Evolutionary conservation across 495 filamentous ascomycete species (phyloP).

Genomic region (Neurospora sp.): DNA sequence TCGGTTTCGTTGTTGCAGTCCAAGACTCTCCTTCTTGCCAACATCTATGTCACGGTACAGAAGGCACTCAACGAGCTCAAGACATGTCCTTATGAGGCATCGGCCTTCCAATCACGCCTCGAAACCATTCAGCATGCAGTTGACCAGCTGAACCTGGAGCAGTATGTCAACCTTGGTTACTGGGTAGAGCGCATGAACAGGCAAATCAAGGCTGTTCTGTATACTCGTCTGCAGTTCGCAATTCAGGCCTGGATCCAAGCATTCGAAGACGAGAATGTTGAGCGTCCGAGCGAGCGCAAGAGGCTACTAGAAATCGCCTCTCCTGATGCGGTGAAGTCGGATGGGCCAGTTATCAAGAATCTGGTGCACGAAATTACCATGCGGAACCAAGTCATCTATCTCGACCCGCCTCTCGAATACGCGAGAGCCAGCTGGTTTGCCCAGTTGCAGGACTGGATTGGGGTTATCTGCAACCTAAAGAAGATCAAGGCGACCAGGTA

Average conservation of each 20-base stretch:
- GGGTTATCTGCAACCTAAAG: slow-evolving; percentile 79
- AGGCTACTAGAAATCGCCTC: slow-evolving; percentile 26
- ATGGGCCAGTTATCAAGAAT: slow-evolving; percentile 50
- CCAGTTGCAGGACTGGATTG: slow-evolving; percentile 88
- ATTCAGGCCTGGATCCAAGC: slow-evolving; percentile 74
- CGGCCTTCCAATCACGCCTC: slow-evolving; percentile 67
- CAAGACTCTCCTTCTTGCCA: slow-evolving; percentile 68
- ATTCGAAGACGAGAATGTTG: slow-evolving; percentile 55
- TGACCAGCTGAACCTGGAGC: slow-evolving; percentile 90
- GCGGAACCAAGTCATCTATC: slow-evolving; percentile 90
- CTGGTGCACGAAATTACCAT: slow-evolving; percentile 88
- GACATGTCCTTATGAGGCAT: slow-evolving; percentile 67
- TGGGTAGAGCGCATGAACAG: slow-evolving; percentile 84
- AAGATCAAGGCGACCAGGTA: slow-evolving; percentile 93
- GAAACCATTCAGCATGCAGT: slow-evolving; percentile 79
- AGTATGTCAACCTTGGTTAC: slow-evolving; percentile 78
- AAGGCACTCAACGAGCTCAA: slow-evolving; percentile 75
- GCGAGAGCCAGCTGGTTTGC: slow-evolving; percentile 89
- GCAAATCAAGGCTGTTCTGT: slow-evolving; percentile 67
- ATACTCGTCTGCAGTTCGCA: slow-evolving; percentile 66
- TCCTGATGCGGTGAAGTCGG: slow-evolving; percentile 24
- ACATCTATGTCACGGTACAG: slow-evolving; percentile 73
- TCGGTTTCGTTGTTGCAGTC: slow-evolving; percentile 75
- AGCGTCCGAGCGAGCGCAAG: slow-evolving; percentile 36
- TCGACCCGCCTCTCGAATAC: slow-evolving; percentile 86